Base-by-base conservation (phyloP, 2,329 filamentous ascomycete genomes). In the Rutstroemia sp. region DNA sequence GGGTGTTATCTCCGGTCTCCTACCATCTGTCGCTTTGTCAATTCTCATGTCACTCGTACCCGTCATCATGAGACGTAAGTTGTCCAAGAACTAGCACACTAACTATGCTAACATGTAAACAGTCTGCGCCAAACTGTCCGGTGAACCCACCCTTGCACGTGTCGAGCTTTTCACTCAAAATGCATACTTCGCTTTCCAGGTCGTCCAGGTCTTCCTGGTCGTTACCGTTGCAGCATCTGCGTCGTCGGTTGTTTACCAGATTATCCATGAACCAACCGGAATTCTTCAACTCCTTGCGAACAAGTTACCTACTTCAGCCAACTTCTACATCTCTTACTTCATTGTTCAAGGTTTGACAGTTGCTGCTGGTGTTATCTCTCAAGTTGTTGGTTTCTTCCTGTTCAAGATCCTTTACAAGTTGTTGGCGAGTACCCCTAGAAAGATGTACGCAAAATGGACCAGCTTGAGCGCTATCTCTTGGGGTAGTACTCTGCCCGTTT, bases 261-360 rank as follows among this genome's bases (percentile, higher is more conserved):
- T 95, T 48, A 75, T 84, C 14, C 41, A 83, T 0, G 64, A 89
- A 4, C 90, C 91, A 0, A 69, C 74, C 2, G 73, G 73, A 0
- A 80, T 83, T 6, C 82, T 89, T 0, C 73, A 69, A 0, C 72
- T 95, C 41, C 78, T 96, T 4, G 86, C 91, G 0, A 67, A 77
- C 16, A 87, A 88, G 57, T 77, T 99, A 5, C 94, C 94, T 17
- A 85, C 82, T 56, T 85, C 90, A 0, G 92, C 91, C 59, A 97
- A 95, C 73, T 95, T 97, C 69, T 99, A 96, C 72, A 86, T 97
- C 19, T 89, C 87, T 0, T 99, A 97, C 73, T 95, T 99, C 63
- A 83, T 97, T 34, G 82, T 99, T 2, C 94, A 97, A 71, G 95
- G 92, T 37, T 72, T 97, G 57, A 86, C 86, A 1, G 84, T 92